Evolutionary conservation across 108 stramenopile species (phyloP), one percentile per base, ranked within the genome.

Genomic region (Fistulifera pelliculosa): DNA sequence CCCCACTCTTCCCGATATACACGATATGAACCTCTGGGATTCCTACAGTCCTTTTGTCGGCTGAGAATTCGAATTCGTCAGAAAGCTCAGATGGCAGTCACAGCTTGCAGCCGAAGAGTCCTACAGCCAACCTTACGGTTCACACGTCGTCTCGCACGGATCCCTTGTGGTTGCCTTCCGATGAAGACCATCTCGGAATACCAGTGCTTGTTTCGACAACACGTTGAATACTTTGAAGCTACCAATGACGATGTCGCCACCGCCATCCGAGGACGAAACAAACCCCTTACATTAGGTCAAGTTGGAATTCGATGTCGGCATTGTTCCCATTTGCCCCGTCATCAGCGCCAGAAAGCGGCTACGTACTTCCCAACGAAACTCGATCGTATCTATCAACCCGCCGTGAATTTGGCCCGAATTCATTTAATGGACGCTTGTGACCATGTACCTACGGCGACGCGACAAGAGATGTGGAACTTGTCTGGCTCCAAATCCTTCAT

Each of bases 401-500:
- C 83, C 26, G 81, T 80, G 50, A 85, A 91, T 55, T 87, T 91
- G 89, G n/a, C n/a, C n/a, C n/a, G n/a, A n/a, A n/a, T n/a, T n/a
- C n/a, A n/a, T n/a, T n/a, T n/a, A n/a, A n/a, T n/a, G n/a, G n/a
- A n/a, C n/a, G n/a, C n/a, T n/a, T n/a, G n/a, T n/a, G 12, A 41
- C 12, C 40, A 41, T 41, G 14, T 41, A 13, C 40, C 40, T 41
- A 14, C 40, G 40, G 40, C 10, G 14, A 41, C 14, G 10, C 40
- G 40, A 41, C 10, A 14, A 10, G 40, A 41, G 14, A 13, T 41
- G 40, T 41, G 12, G 40, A 41, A 41, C 10, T 14, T 41, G 40
- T 14, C 12, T 13, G 40, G 14, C 10, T 41, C 12, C 40, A 49
- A 49, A 17, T n/a, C n/a, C n/a, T n/a, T n/a, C n/a, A n/a, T n/a